Percentiles rank a stretch among this genome's conserved stretches.
Evolutionary conservation across 495 filamentous ascomycete genomes (phyloP).

Genomic region (Xanthoparmelia taractica): DNA sequence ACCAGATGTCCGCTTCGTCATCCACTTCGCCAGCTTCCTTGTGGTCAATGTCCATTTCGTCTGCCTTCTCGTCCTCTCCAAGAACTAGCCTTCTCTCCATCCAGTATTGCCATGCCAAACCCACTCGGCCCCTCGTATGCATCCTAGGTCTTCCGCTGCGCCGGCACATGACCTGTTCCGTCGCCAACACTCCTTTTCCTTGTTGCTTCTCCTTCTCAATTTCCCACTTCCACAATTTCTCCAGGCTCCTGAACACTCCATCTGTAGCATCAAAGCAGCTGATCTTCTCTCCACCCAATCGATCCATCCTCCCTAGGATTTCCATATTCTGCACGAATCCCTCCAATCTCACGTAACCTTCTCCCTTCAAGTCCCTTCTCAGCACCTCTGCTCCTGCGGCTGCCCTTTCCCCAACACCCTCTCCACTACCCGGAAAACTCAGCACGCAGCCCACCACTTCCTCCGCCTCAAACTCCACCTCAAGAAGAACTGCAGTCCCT

Average conservation of each 20-base stretch:
- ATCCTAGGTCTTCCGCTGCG: constrained; percentile 71
- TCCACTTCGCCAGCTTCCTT: constrained; percentile 4
- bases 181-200: constrained; percentile 36
- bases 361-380: constrained; percentile 40
- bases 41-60: constrained; percentile 24
- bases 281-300: constrained; percentile 64
- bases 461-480: constrained; percentile 43
- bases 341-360: constrained; percentile 43
- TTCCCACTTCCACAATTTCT: constrained; percentile 59
- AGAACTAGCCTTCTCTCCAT: constrained; percentile 50
- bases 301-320: constrained; percentile 68
- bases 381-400: constrained; percentile 46
- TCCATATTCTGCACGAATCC: constrained; percentile 75
- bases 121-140: constrained; percentile 63
- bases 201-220: constrained; percentile 49
- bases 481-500: constrained; percentile 51
- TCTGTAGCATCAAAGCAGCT: constrained; percentile 87
- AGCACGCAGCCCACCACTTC: constrained; percentile 41
- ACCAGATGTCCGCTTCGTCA: constrained; percentile 41
- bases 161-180: constrained; percentile 51
- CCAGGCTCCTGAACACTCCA: constrained; percentile 62
- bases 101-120: constrained; percentile 84
- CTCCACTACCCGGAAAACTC: constrained; percentile 40
- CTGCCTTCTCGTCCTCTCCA: constrained; percentile 30
- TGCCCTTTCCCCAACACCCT: constrained; percentile 36